Conservation (phyloP, 2,329 filamentous ascomycete species). For the Sclerotinia trifoliorum region DNA sequence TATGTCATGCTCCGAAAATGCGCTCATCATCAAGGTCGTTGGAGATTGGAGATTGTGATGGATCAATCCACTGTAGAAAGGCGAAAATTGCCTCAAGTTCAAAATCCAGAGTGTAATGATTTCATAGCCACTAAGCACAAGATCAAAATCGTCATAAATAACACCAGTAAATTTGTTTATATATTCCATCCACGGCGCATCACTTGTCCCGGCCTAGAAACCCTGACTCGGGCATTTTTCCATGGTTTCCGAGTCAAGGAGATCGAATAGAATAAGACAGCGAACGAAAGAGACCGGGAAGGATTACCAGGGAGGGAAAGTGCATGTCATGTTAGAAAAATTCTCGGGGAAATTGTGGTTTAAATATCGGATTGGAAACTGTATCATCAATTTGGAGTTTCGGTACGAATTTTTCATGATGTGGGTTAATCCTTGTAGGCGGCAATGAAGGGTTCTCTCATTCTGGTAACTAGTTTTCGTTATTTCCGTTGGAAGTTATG, state of each 20-base stretch:
- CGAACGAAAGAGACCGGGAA: neutral
- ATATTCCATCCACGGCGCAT: neutral
- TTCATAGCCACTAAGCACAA: neutral
- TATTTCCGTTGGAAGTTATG: neutral
- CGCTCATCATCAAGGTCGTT: too few relatives aligned
- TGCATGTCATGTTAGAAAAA: neutral
- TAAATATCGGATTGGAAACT: neutral
- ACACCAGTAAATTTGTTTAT: neutral
- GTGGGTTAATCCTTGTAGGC: neutral
- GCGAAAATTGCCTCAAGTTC: neutral
- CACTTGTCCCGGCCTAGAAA: neutral
- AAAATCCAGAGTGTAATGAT: neutral
- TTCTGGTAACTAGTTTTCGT: neutral
- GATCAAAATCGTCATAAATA: neutral
- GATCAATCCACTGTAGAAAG: neutral
- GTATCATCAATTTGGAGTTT: neutral
- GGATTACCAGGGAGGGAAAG: neutral
- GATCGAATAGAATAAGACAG: neutral
- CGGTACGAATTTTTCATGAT: neutral
- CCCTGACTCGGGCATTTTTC: neutral
- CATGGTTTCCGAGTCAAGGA: neutral
- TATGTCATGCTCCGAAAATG: neutral
- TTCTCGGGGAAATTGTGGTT: neutral
- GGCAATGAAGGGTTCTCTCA: neutral
- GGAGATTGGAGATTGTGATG: neutral